Evolutionary conservation across 83 land plant genomes (phyloP).

Genomic region (Isoetes engelmannii): DNA sequence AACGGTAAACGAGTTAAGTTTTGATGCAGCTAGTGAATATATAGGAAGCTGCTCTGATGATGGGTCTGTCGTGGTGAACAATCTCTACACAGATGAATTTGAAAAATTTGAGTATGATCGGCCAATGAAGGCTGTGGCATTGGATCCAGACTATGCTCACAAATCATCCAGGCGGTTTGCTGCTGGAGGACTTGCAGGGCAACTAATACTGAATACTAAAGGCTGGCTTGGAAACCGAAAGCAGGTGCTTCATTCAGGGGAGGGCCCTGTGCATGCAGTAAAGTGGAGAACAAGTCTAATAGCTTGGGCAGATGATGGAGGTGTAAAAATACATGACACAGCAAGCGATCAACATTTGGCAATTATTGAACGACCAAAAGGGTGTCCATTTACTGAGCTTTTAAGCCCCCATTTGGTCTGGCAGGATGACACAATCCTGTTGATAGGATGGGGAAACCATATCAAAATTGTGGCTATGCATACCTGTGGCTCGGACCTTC

Average conservation of each 20-base stretch:
- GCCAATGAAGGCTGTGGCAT: slow-evolving; percentile 93
- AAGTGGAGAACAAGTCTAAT: slow-evolving; percentile 88
- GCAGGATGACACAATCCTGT: slow-evolving; percentile 93
- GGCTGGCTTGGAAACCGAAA: slow-evolving; percentile 81
- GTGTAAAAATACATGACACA: slow-evolving; percentile 87
- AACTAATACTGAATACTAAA: slow-evolving; percentile 66
- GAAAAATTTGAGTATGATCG: slow-evolving; percentile 86
- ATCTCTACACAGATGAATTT: slow-evolving; percentile 82
- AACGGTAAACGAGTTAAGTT: slow-evolving; percentile 87
- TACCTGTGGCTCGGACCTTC: slow-evolving; percentile 34
- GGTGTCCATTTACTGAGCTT: slow-evolving; percentile 77
- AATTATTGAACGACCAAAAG: slow-evolving; percentile 72
- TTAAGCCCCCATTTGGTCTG: slow-evolving; percentile 85
- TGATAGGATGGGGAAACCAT: slow-evolving; percentile 91
- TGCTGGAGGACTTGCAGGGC: slow-evolving; percentile 88
- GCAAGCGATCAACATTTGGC: slow-evolving; percentile 79
- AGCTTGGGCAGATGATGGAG: slow-evolving; percentile 99
- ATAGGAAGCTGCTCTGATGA: slow-evolving; percentile 97
- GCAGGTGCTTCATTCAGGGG: slow-evolving; percentile 89
- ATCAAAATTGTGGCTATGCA: slow-evolving; percentile 78
- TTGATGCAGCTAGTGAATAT: slow-evolving; percentile 84
- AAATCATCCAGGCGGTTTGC: slow-evolving; percentile 72
- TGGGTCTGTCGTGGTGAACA: slow-evolving; percentile 85
- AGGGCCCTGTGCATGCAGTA: slow-evolving; percentile 93
- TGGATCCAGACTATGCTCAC: slow-evolving; percentile 83